Percentiles rank a stretch among this genome's conserved stretches.
phyloP scores from a whole-genome alignment of 2,329 filamentous ascomycete species.

The Dactylellina haptotyla region DNA sequence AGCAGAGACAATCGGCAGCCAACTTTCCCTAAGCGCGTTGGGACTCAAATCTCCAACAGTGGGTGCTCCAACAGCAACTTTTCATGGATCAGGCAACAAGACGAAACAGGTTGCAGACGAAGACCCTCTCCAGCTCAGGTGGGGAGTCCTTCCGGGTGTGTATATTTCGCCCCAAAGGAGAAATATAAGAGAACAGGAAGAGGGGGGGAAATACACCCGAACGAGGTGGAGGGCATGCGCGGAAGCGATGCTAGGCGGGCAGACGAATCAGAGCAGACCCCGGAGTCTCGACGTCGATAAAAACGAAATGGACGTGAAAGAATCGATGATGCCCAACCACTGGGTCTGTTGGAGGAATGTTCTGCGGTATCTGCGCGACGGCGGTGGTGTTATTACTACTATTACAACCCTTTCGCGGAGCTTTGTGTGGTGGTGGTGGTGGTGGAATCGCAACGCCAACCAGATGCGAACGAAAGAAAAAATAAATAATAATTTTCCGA shows the following conservation, averaged over 20 bases:
- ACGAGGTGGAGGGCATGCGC: slow-evolving; percentile 3
- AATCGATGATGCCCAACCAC: slow-evolving; percentile 5
- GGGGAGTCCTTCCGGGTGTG: too few species aligned
- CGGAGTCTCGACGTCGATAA: neutral
- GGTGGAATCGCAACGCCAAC: slow-evolving; percentile 43
- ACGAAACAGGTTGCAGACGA: slow-evolving; percentile 1
- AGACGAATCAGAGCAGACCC: slow-evolving; percentile 18
- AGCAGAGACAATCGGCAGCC: slow-evolving; percentile 1
- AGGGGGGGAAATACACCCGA: neutral
- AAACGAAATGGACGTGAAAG: neutral
- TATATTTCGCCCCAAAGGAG: too few species aligned
- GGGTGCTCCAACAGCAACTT: slow-evolving; percentile 13
- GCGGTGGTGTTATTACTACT: slow-evolving; percentile 38
- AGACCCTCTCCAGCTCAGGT: slow-evolving; percentile 1
- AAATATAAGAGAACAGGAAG: neutral
- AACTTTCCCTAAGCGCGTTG: slow-evolving; percentile 10
- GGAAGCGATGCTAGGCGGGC: slow-evolving; percentile 22
- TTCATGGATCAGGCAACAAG: neutral
- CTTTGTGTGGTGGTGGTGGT: too few species aligned
- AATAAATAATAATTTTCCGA: slow-evolving; percentile 31
- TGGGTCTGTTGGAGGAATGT: neutral
- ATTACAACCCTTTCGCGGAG: slow-evolving; percentile 20
- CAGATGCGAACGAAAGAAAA: slow-evolving; percentile 2
- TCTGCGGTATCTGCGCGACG: slow-evolving; percentile 25
- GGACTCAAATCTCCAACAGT: slow-evolving; percentile 4